Conservation (phyloP, 768 basidiomycete genomes). For the Leccinum ochraceum region DNA sequence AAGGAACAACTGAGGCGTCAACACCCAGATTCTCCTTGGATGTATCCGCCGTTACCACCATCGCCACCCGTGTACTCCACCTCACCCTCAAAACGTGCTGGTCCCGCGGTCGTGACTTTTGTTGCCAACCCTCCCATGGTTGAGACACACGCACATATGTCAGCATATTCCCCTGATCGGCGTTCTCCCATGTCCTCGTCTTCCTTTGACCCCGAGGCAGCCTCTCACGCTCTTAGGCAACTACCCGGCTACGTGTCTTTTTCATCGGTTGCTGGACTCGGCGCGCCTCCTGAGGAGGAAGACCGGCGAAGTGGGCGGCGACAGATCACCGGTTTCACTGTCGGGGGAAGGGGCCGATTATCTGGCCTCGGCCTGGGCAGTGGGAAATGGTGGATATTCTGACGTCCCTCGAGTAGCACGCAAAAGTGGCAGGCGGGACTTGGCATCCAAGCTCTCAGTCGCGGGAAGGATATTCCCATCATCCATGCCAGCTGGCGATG, state of each 20-base stretch:
- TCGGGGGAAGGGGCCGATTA: slow-evolving; percentile 22
- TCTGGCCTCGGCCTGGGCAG: slow-evolving; percentile 29
- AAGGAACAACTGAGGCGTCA: slow-evolving; percentile 13
- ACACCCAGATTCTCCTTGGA: slow-evolving; percentile 29
- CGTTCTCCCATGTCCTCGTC: slow-evolving; percentile 27
- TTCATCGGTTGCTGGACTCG: slow-evolving; percentile 64
- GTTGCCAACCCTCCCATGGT: slow-evolving; percentile 20
- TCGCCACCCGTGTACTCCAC: slow-evolving; percentile 31
- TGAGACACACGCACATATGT: slow-evolving; percentile 12
- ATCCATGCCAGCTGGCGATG: slow-evolving; percentile 2
- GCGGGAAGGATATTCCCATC: background rate
- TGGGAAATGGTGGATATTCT: slow-evolving; percentile 37
- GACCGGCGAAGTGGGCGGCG: slow-evolving; percentile 33
- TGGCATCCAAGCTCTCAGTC: slow-evolving; percentile 11
- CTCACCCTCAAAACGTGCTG: slow-evolving; percentile 30
- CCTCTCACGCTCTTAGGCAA: slow-evolving; percentile 54
- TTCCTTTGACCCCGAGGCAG: slow-evolving; percentile 64
- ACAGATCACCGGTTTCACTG: slow-evolving; percentile 17
- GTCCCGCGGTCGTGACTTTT: slow-evolving; percentile 26
- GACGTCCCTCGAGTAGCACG: background rate
- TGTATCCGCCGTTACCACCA: slow-evolving; percentile 31
- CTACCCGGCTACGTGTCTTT: slow-evolving; percentile 72
- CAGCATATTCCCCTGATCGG: slow-evolving; percentile 12
- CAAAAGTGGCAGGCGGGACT: slow-evolving; percentile 7
- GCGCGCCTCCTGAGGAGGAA: slow-evolving; percentile 53